Conservation (phyloP, 2,329 filamentous ascomycete species). For the Drechslera avenae region DNA sequence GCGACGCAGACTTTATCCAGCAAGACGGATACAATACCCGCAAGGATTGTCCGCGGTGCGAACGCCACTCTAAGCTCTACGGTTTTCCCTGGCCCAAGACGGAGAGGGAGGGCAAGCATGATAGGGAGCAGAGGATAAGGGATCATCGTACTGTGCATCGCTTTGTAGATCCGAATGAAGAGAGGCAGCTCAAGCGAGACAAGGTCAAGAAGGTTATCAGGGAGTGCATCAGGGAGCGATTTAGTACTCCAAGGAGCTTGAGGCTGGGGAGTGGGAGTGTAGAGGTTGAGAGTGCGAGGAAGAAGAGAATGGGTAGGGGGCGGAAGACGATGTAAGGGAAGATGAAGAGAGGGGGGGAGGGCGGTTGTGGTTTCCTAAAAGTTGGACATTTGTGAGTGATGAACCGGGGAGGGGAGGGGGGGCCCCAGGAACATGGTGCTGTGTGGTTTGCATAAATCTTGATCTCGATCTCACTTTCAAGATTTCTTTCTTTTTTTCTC, state of each 20-base stretch:
- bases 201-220: constrained; percentile 33
- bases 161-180: constrained; percentile 76
- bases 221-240: constrained; percentile 30
- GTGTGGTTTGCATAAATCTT: no score
- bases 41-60: constrained; percentile 86
- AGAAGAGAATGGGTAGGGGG: constrained; percentile 26
- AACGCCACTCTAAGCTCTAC: constrained; percentile 93
- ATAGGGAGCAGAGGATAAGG: constrained; percentile 71
- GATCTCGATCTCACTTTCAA: no score
- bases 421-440: no score
- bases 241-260: constrained; percentile 34
- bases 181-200: constrained; percentile 42
- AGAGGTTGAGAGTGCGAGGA: constrained; percentile 28
- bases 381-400: no score
- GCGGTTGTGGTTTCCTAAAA: no score
- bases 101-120: constrained; percentile 73
- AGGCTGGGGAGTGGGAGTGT: constrained; percentile 33
- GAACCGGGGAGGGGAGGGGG: no score
- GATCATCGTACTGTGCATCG: constrained; percentile 89
- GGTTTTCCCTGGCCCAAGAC: constrained; percentile 97
- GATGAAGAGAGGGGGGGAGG: no score
- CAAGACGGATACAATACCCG: constrained; percentile 83
- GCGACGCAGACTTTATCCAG: constrained; percentile 82
- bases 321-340: constrained; percentile 37
- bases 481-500: no score